Evolutionary conservation across 108 stramenopile species (phyloP), one percentile per base, ranked within the genome.

Genomic region (Cyclotella sp.): DNA sequence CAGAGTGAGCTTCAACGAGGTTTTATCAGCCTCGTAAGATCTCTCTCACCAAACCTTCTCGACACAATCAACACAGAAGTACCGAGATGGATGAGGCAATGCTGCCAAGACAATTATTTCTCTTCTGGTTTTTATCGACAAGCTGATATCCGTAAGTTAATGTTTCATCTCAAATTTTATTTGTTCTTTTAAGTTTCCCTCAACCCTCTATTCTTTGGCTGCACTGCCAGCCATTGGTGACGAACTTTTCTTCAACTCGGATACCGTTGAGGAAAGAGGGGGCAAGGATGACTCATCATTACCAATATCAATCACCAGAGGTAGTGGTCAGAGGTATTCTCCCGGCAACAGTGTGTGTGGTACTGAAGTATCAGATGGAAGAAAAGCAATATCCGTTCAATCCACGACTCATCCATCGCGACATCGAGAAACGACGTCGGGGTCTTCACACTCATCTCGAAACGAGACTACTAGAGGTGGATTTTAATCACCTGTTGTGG

Each of bases 1-100:
- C 95, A 96, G 77, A 86, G 91, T 65, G 95, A 96, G 67, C 78
- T 96, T 10, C 95, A 96, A 68, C 79, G 90, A 64, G 85, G 91
- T 3, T 93, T 94, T 58, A 86, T 88, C 26, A 80, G 70, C 24
- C 59, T 93, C 49, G 77, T 83, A 16, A 93, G 89, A 71, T 82
- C 82, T 16, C 79, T 96, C 11, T 82, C 86, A 45, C 93, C 93
- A 18, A 83, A 64, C 41, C 30, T 96, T 53, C 68, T 77, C 29
- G 88, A 78, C n/a, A 80, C 91, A 18, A 78, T 95, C 42, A 70
- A 73, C 27, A 76, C 60, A 41, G 91, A 88, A 60, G 89, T 89
- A 4, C 95, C 95, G 7, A 62, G 86, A 24, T 95, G 95, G 95
- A 69, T 95, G 64, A 85, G 87, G 61, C 70, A 76, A 41, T 89